Percentiles rank a stretch among this genome's conserved stretches.
Conservation (phyloP, 2,329 filamentous ascomycete genomes). For the Fusarium abutilonis region DNA sequence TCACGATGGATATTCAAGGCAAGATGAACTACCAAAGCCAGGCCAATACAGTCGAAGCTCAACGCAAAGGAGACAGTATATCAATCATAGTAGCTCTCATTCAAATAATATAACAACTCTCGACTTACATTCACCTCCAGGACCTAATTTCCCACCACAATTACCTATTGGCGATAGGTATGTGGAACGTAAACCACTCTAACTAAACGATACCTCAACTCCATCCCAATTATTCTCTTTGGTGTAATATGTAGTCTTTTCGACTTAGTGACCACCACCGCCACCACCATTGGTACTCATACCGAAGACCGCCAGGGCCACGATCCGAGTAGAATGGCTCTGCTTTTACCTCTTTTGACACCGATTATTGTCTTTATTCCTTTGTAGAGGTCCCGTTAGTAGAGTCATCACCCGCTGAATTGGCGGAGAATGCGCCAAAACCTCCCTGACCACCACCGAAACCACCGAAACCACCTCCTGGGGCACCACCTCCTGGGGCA, state of each 20-base stretch:
- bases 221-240: conserved; percentile 55
- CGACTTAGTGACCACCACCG: conserved; percentile 66
- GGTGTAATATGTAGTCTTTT: conserved; percentile 47
- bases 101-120: conserved; percentile 27
- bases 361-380: conserved; percentile 30
- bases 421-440: conserved; percentile 28
- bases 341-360: conserved; percentile 44
- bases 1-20: too few relatives aligned
- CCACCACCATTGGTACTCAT: conserved; percentile 54
- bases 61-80: neutral
- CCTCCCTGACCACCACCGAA: conserved; percentile 2
- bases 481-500: too few relatives aligned
- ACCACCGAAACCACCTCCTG: conserved; percentile 5
- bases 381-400: conserved; percentile 24
- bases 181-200: conserved; percentile 27
- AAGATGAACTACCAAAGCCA: neutral
- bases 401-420: conserved; percentile 25
- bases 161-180: conserved; percentile 18
- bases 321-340: conserved; percentile 56
- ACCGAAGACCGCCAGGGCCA: conserved; percentile 61
- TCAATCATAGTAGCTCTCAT: conserved; percentile 21
- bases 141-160: conserved; percentile 8
- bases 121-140: conserved; percentile 21
- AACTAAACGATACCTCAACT: conserved; percentile 25
- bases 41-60: neutral